Percentiles rank a stretch among this genome's conserved stretches.
phyloP scores from a whole-genome alignment of 345 rosid species.

The Populus euphratica region DNA sequence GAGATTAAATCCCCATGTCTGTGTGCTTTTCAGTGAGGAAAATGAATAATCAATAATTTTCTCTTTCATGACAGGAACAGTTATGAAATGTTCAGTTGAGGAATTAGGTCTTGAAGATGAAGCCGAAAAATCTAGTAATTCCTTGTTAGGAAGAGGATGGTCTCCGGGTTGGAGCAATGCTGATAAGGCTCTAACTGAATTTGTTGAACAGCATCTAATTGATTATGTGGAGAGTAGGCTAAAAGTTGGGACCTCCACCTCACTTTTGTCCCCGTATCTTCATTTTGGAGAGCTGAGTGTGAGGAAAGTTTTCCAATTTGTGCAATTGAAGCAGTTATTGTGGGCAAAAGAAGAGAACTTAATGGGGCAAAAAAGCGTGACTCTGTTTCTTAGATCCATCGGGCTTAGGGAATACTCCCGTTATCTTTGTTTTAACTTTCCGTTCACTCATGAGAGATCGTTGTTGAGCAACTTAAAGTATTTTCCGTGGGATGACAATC shows the following conservation, averaged over 20 bases:
- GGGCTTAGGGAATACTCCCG: slow-evolving; percentile 92
- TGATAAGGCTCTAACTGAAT: slow-evolving; percentile 59
- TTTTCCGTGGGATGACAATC: slow-evolving; percentile 74
- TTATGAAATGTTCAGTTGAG: slow-evolving; percentile 60
- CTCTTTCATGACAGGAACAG: slow-evolving; percentile 35
- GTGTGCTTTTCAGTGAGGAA: not conserved
- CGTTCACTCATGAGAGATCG: slow-evolving; percentile 76
- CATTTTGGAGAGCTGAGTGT: slow-evolving; percentile 94
- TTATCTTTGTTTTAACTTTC: slow-evolving; percentile 90
- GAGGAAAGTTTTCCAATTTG: slow-evolving; percentile 69
- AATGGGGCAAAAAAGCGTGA: slow-evolving; percentile 55
- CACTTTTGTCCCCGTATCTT: slow-evolving; percentile 83
- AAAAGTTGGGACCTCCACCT: slow-evolving; percentile 59
- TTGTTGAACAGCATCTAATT: slow-evolving; percentile 57
- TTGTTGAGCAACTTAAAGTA: slow-evolving; percentile 59
- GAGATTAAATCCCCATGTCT: not conserved
- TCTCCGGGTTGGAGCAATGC: slow-evolving; percentile 95
- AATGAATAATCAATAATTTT: not conserved
- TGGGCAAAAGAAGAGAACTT: slow-evolving; percentile 69
- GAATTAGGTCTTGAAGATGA: slow-evolving; percentile 77
- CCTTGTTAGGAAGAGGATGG: slow-evolving; percentile 84
- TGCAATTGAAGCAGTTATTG: slow-evolving; percentile 62
- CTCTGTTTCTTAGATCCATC: slow-evolving; percentile 65
- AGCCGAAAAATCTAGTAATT: slow-evolving; percentile 78
- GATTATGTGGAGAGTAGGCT: slow-evolving; percentile 54